Evolutionary conservation across 2,329 filamentous ascomycete genomes (phyloP), one percentile per base, ranked within the genome.

Genomic region (Ophiostoma sp.): DNA sequence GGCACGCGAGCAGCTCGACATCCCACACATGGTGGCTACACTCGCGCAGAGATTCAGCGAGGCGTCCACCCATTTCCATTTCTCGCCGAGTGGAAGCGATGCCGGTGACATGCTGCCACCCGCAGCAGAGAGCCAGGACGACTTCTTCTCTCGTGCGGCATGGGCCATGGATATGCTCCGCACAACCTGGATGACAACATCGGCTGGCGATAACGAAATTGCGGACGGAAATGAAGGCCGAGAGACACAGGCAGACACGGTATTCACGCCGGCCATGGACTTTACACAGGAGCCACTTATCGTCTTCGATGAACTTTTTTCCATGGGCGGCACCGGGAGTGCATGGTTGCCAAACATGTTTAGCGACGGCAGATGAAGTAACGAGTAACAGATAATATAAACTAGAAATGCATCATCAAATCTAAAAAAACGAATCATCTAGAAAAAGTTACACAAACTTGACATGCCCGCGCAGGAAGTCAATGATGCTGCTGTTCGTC

Each of bases 381-480:
- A 8, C 11, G 9, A 41, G 16, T n/a, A 63, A 4, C 14, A 41
- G 36, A 18, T 62, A 16, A 62, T 40, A 5, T 16, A 16, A 62
- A 11, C 6, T n/a, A 16, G n/a, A 40, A 18, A 12, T 9, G 8
- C 14, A 27, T 55, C n/a, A 12, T 5, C 38, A 9, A 12, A 5
- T 58, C 9, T 40, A 18, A 55, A 16, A 49, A 5, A 5, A 36
- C 8, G 4, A 27, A 11, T 4, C 36, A 58, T 3, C 36, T 12
- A 6, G 2, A 42, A 27, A 3, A 42, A 5, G 5, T 68, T 40
- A 72, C 8, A 72, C 69, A 70, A 72, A 72, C n/a, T 68, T 69
- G 16, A 72, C 72, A 66, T 70, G 69, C 1, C 71, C 72, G 2
- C 75, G 72, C 14, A 76, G 69, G 55, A 75, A 72, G 49, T 76